phyloP scores from a whole-genome alignment of 371 early-diverging fungal species.

The Mortierella sp. region DNA sequence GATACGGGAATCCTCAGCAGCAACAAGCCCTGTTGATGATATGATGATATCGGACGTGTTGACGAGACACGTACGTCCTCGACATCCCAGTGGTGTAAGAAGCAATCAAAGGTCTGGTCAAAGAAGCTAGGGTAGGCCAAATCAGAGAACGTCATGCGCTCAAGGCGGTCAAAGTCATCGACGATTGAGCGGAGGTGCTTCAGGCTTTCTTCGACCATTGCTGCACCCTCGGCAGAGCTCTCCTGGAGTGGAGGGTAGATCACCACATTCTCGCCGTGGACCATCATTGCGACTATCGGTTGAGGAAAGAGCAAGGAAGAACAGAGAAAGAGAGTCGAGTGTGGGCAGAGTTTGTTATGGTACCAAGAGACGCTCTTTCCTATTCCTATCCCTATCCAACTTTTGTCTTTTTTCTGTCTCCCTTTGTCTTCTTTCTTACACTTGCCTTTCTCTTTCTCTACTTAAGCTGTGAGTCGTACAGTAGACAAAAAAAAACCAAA shows the following conservation, averaged over 20 bases:
- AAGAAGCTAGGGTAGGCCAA: neutral
- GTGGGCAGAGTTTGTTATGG: too few species aligned
- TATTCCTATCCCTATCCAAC: too few species aligned
- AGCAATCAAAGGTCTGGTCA: slow-evolving; percentile 11
- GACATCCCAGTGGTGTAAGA: neutral
- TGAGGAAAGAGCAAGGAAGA: too few species aligned
- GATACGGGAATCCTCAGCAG: too few species aligned
- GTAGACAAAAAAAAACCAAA: neutral
- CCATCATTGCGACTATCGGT: slow-evolving; percentile 6
- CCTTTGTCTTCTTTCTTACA: too few species aligned
- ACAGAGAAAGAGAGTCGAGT: too few species aligned
- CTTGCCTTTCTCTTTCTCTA: too few species aligned
- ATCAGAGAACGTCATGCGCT: neutral
- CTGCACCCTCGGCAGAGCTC: neutral
- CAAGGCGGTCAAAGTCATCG: slow-evolving; percentile 2
- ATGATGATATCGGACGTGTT: neutral
- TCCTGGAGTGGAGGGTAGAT: slow-evolving; percentile 9
- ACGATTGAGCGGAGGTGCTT: neutral
- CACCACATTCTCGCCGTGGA: slow-evolving; percentile 8
- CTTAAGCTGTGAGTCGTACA: neutral
- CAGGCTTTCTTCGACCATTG: neutral
- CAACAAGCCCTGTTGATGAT: neutral
- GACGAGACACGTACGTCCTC: neutral
- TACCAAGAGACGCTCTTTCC: too few species aligned
- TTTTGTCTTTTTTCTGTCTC: too few species aligned